Percentiles rank a stretch among this genome's conserved stretches.
Conservation (phyloP, 2,329 filamentous ascomycete species). For the Ophiocordyceps australis region DNA sequence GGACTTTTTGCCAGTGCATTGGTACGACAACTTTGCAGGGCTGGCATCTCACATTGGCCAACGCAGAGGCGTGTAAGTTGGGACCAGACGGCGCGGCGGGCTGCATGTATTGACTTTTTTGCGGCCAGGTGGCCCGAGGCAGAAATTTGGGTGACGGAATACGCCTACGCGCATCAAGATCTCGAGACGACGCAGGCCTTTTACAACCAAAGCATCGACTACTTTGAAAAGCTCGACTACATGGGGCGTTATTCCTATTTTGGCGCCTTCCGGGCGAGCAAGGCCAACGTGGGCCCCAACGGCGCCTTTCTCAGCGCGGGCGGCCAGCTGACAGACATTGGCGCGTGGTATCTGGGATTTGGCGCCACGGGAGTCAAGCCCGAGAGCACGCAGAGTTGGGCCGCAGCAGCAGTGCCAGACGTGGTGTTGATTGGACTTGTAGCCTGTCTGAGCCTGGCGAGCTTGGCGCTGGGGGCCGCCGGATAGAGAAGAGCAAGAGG, state of each 20-base stretch:
- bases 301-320: slow-evolving; percentile 49
- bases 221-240: slow-evolving; percentile 38
- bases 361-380: slow-evolving; percentile 24
- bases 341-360: slow-evolving; percentile 56
- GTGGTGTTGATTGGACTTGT: slow-evolving; percentile 1
- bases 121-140: slow-evolving; percentile 33
- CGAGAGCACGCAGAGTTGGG: slow-evolving; percentile 4
- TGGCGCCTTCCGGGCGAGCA: slow-evolving; percentile 50
- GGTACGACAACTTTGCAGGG: slow-evolving; percentile 53
- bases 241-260: slow-evolving; percentile 59
- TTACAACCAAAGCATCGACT: slow-evolving; percentile 47
- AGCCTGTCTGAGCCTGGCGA: too few species aligned
- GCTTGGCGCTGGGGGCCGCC: too few species aligned
- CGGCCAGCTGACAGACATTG: slow-evolving; percentile 57
- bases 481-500: too few species aligned
- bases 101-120: neutral
- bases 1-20: slow-evolving; percentile 46
- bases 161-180: slow-evolving; percentile 39
- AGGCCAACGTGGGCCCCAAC: slow-evolving; percentile 59
- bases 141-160: slow-evolving; percentile 66
- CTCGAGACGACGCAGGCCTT: slow-evolving; percentile 42
- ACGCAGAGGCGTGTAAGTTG: slow-evolving; percentile 14
- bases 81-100: neutral
- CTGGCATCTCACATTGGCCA: slow-evolving; percentile 48
- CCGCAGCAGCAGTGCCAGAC: too few species aligned